Conservation (phyloP, 345 rosid species). For the Lepidium sativum region DNA sequence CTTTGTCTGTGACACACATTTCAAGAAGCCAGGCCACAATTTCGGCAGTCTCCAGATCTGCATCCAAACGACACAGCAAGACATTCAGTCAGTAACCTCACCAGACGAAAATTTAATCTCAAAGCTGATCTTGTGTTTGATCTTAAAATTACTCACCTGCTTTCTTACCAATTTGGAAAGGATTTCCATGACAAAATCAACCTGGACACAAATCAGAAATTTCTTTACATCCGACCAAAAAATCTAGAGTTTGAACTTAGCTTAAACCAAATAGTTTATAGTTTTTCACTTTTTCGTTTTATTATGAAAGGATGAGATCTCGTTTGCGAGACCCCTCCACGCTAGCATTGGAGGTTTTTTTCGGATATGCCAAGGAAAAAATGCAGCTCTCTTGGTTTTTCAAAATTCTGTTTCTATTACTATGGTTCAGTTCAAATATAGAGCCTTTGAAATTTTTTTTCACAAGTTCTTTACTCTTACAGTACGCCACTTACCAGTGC, state of each 20-base stretch:
- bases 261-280: background rate
- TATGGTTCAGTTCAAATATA: background rate
- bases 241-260: background rate
- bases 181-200: conserved; percentile 94
- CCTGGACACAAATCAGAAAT: conserved; percentile 34
- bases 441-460: background rate
- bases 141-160: conserved; percentile 50
- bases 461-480: background rate
- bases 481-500: conserved; percentile 47
- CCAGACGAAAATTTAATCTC: background rate
- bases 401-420: no score
- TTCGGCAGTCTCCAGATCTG: conserved; percentile 98
- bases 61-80: background rate
- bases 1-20: conserved; percentile 85
- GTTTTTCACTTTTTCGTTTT: background rate
- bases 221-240: background rate
- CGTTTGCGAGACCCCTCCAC: background rate
- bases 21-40: conserved; percentile 94
- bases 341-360: background rate
- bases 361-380: background rate
- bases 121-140: background rate
- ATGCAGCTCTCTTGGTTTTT: background rate
- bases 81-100: background rate
- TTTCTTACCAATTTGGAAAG: conserved; percentile 82
- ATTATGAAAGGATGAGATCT: background rate